These are phyloP conservation scores for Myochromella boudieri DNA, from an alignment of 768 basidiomycete genomes.

Conservation along the genomic window DNA sequence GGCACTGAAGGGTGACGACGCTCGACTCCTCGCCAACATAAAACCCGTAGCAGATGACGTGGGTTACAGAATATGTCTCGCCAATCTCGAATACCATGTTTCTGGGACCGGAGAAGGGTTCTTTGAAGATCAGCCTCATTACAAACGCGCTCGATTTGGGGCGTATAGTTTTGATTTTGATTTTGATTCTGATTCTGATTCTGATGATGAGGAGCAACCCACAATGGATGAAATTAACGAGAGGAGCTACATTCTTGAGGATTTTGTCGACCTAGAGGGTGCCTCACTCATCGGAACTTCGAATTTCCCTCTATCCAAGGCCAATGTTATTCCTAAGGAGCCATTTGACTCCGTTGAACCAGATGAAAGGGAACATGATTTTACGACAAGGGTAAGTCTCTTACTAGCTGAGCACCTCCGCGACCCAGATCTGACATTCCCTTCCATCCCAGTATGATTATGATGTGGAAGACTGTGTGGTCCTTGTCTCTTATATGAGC, in stretches of 20 bases:
- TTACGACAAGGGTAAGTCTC: slow-evolving; percentile 38
- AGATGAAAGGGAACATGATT: slow-evolving; percentile 38
- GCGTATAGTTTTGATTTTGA: too few relatives aligned
- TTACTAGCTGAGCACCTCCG: not conserved
- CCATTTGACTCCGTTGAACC: slow-evolving; percentile 32
- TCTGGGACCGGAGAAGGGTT: not conserved
- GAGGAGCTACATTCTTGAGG: slow-evolving; percentile 18
- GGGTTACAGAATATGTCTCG: slow-evolving; percentile 11
- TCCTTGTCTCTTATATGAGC: not conserved
- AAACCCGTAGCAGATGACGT: slow-evolving; percentile 8
- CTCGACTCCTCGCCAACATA: slow-evolving; percentile 13
- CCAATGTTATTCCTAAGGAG: slow-evolving; percentile 31
- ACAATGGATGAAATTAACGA: slow-evolving; percentile 25
- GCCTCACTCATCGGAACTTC: slow-evolving; percentile 10
- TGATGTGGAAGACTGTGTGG: slow-evolving; percentile 29
- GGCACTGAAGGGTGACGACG: slow-evolving; percentile 20
- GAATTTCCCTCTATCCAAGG: slow-evolving; percentile 20
- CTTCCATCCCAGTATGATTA: slow-evolving; percentile 12
- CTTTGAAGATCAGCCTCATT: not conserved
- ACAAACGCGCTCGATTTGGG: slow-evolving; percentile 5
- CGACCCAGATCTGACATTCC: slow-evolving; percentile 12
- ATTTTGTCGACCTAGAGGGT: slow-evolving; percentile 35
- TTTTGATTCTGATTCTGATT: slow-evolving; percentile 17
- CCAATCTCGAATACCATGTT: slow-evolving; percentile 8
- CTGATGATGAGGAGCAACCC: slow-evolving; percentile 13